Percentiles rank a stretch among this genome's conserved stretches.
Evolutionary conservation across 2,329 filamentous ascomycete genomes (phyloP).

Genomic region (Alternaria sp.): DNA sequence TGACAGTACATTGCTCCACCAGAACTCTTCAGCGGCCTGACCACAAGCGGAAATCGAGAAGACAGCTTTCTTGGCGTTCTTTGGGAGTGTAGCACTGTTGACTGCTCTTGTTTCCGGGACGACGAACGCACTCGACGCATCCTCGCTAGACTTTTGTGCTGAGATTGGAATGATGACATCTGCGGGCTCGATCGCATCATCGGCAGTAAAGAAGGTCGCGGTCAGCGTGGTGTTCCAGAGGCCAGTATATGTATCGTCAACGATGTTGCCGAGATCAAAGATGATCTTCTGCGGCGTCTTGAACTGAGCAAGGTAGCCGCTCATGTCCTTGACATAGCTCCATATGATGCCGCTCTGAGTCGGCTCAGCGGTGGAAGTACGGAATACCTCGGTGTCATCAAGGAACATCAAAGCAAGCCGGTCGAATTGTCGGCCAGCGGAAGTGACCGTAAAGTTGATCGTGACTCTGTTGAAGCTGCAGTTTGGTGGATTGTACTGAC

Average conservation of each 20-base stretch:
- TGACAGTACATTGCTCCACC: slow-evolving; percentile 80
- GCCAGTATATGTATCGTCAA: slow-evolving; percentile 76
- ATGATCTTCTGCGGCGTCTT: slow-evolving; percentile 74
- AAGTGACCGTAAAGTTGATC: slow-evolving; percentile 78
- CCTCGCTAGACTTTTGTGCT: slow-evolving; percentile 58
- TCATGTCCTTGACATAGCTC: slow-evolving; percentile 83
- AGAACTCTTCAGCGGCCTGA: slow-evolving; percentile 81
- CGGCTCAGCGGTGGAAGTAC: slow-evolving; percentile 84
- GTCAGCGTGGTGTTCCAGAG: slow-evolving; percentile 77
- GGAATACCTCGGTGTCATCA: slow-evolving; percentile 80
- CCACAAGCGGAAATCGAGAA: slow-evolving; percentile 81
- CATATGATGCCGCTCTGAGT: slow-evolving; percentile 74
- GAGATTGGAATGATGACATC: slow-evolving; percentile 74
- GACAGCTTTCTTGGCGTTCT: slow-evolving; percentile 72
- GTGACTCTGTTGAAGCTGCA: slow-evolving; percentile 77
- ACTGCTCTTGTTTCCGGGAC: slow-evolving; percentile 70
- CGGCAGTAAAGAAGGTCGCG: slow-evolving; percentile 71
- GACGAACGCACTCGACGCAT: slow-evolving; percentile 71
- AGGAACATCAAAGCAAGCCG: slow-evolving; percentile 79
- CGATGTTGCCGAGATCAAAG: slow-evolving; percentile 76
- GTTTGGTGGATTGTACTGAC: slow-evolving; percentile 70
- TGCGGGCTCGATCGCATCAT: slow-evolving; percentile 58
- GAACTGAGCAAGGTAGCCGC: slow-evolving; percentile 74
- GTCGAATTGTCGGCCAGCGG: slow-evolving; percentile 77
- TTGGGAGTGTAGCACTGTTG: slow-evolving; percentile 69